phyloP scores from a whole-genome alignment of 768 basidiomycete species.

The Cubamyces sp. region DNA sequence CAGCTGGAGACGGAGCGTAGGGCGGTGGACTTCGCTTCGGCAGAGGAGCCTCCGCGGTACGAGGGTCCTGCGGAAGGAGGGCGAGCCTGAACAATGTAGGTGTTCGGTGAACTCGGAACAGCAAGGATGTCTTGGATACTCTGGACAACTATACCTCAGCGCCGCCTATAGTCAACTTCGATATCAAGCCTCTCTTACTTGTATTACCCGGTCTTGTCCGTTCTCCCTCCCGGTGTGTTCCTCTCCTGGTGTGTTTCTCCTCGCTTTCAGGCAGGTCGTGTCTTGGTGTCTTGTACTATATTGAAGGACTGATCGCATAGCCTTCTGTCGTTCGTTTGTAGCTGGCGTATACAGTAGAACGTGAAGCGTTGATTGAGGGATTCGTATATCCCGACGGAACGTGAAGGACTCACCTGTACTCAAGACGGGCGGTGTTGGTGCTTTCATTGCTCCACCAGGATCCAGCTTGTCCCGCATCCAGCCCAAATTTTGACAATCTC shows the following conservation, averaged over 20 bases:
- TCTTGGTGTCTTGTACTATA: no score
- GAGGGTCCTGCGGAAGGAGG: not conserved
- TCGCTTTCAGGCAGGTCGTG: no score
- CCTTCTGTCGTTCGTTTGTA: not conserved
- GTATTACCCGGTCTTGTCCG: no score
- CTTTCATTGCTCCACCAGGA: constrained; percentile 30
- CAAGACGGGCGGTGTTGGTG: not conserved
- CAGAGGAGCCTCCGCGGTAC: not conserved
- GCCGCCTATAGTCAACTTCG: no score
- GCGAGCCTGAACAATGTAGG: not conserved
- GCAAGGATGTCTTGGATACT: no score
- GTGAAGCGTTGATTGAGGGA: no score
- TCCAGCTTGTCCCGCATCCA: constrained; percentile 58
- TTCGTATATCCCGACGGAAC: no score
- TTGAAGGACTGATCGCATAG: no score
- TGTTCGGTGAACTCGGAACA: not conserved
- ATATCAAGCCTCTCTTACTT: no score
- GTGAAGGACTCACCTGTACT: not conserved
- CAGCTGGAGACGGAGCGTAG: not conserved
- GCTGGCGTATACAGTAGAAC: not conserved
- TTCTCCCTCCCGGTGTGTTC: no score
- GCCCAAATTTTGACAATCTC: constrained; percentile 43
- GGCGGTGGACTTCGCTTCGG: not conserved
- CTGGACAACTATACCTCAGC: no score
- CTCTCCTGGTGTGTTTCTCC: no score